Base-by-base conservation (phyloP, 2,329 filamentous ascomycete species). In the Coniella lustricola region DNA sequence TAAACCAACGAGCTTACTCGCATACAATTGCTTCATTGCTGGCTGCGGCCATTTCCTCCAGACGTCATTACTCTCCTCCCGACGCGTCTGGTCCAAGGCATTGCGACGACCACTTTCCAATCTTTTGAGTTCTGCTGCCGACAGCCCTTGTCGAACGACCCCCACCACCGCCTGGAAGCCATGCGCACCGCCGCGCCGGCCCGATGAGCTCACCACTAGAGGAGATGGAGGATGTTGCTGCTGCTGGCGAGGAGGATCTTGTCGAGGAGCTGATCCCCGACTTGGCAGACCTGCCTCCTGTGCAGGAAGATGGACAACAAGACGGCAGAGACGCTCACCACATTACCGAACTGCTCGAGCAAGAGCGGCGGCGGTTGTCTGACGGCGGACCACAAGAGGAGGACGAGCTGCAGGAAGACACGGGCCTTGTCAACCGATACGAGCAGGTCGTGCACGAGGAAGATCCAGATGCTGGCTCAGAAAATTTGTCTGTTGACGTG, bases 171-270 rank as follows among this genome's bases (percentile, higher is more conserved):
- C 13, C 32, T 32, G 33, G 45, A 22, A 52, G 55, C 59, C 50
- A 62, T 62, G 66, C 61, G 49, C 60, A 50, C 54, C 45, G 44
- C 22, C 40, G 46, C 17, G 63, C 64, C 62, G 67, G 66, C 74
- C 76, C 72, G 72, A 87, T 87, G 83, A 85, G 80, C 80, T 81
- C 77, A 72, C 78, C 73, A 73, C 74, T 73, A 67, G 74, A 74
- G 72, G 77, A 76, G 72, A 77, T 70, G 67, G 73, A 79, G 65
- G 74, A 75, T 67, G 77, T 77, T 70, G 77, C 70, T 67, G 77
- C 77, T 70, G 77, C 70, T 16, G 20, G 16, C 71, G 77, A 70
- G 67, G 73, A 79, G 65, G 74, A 75, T 67, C 76, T 77, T 70
- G 76, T 70, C 17, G 54, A 44, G 42, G 48, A 54, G 50, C 53